Evolutionary conservation across 345 rosid genomes (phyloP).

Genomic region (Moricandia moricandioides): DNA sequence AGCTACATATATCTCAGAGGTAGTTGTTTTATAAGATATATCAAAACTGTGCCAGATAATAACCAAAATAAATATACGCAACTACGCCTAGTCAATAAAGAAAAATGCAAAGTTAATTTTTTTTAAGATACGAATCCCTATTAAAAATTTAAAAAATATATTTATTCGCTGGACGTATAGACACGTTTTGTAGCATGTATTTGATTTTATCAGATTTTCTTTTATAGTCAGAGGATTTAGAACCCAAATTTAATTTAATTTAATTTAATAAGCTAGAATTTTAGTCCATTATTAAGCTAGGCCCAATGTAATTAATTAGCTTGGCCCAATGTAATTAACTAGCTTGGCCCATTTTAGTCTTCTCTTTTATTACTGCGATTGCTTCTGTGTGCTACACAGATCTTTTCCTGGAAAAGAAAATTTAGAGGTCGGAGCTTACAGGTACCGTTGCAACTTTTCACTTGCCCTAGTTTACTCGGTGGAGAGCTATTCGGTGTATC

Average conservation of each 20-base stretch:
- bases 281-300: not conserved
- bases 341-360: constrained; percentile 1
- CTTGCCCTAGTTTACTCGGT: not conserved
- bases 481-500: not conserved
- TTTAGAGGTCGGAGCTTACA: constrained; percentile 20
- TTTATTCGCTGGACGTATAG: not conserved
- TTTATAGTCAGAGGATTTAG: not conserved
- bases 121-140: not conserved
- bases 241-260: not conserved
- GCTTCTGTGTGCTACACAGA: not conserved
- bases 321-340: not conserved
- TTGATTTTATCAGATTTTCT: not conserved
- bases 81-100: not conserved
- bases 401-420: not conserved
- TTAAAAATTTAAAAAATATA: not conserved
- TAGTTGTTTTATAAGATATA: not conserved
- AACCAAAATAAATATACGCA: not conserved
- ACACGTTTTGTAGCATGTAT: constrained; percentile 8
- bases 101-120: not conserved
- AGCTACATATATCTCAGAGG: not conserved
- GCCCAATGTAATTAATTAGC: not conserved
- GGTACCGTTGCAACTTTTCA: constrained; percentile 2
- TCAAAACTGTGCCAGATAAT: not conserved
- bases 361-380: not conserved
- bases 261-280: not conserved